Evolutionary conservation across 208 protist genomes (phyloP), one percentile per base, ranked within the genome.

Genomic region (Phytomonas francai): DNA sequence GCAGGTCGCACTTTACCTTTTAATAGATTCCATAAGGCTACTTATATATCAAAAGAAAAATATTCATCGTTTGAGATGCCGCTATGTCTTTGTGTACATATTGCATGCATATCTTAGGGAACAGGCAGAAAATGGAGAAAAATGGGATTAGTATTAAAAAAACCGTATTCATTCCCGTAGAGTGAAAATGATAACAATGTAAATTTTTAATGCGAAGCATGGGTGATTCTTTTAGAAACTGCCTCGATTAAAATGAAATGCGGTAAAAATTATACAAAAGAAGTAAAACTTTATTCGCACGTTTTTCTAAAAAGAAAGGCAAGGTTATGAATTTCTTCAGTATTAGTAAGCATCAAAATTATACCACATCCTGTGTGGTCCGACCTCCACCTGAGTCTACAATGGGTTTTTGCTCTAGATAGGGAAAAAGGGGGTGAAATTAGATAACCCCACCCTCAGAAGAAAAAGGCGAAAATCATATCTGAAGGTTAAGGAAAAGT

Each of bases 121-220:
- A 56, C 34, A 70, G 63, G 16, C 28, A 36, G 9, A 5, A 67
- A 9, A 68, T 4, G 51, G 51, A 57, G 51, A 70, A 64, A 73
- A 33, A 62, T 65, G 19, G 32, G 42, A 19, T 16, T 56, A 0
- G 68, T 9, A 49, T 36, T 36, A 42, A 70, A 54, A 51, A 31
- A 56, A 8, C n/a, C 28, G 56, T 58, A 69, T 49, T 33, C n/a
- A 57, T 71, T 56, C n/a, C 61, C 27, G 6, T 54, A 73, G 19
- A 70, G 45, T 63, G 59, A 29, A 68, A 58, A 74, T 28, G 29
- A 57, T 56, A n/a, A 66, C 42, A 22, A 58, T 22, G 29, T 14
- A 66, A 31, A 14, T 27, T 66, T 14, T 2, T 72, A 39, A 5
- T n/a, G 31, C 34, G 14, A 3, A 33, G 14, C 12, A 62, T 39